A percentile compares a stretch with the other conserved stretches of the same genome.
Evolutionary conservation across 2,329 filamentous ascomycete genomes (phyloP).

Genomic region (Fusarium sp.): DNA sequence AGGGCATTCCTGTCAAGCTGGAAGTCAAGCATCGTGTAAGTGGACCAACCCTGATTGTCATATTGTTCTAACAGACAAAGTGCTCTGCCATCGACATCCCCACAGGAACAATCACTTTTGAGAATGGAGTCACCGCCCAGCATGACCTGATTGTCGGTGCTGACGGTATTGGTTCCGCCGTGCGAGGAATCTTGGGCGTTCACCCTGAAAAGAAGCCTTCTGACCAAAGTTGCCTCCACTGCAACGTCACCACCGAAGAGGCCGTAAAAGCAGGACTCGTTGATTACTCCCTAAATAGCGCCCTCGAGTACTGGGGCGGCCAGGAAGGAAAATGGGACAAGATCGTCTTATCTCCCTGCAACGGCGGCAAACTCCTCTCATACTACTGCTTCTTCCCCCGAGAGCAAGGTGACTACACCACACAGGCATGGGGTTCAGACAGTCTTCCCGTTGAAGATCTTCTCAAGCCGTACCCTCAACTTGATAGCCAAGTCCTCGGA

Average conservation of each 20-base stretch:
- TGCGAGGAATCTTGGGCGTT: conserved; percentile 74
- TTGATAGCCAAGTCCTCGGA: conserved; percentile 68
- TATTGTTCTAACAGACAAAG: conserved; percentile 37
- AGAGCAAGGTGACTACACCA: conserved; percentile 63
- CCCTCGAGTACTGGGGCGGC: conserved; percentile 79
- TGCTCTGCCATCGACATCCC: conserved; percentile 67
- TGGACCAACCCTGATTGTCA: not conserved
- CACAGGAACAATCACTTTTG: conserved; percentile 64
- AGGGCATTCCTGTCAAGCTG: conserved; percentile 66
- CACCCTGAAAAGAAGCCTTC: conserved; percentile 70
- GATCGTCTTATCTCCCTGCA: conserved; percentile 78
- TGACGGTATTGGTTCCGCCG: conserved; percentile 76
- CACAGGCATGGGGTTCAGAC: conserved; percentile 70
- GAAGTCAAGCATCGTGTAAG: conserved; percentile 64
- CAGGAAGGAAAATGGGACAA: conserved; percentile 74
- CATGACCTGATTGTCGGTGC: conserved; percentile 74
- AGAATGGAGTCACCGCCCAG: conserved; percentile 61
- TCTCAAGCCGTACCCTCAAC: conserved; percentile 69
- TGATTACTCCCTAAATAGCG: conserved; percentile 71
- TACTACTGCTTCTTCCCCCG: conserved; percentile 79
- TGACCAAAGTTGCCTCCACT: conserved; percentile 72
- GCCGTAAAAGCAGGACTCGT: conserved; percentile 70
- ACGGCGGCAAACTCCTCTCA: conserved; percentile 72
- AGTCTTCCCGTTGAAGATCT: conserved; percentile 68
- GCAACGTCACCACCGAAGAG: conserved; percentile 73